These are phyloP conservation scores for Drechslerella stenobrocha DNA, from an alignment of 2,329 filamentous ascomycete species.

Conservation along the genomic window DNA sequence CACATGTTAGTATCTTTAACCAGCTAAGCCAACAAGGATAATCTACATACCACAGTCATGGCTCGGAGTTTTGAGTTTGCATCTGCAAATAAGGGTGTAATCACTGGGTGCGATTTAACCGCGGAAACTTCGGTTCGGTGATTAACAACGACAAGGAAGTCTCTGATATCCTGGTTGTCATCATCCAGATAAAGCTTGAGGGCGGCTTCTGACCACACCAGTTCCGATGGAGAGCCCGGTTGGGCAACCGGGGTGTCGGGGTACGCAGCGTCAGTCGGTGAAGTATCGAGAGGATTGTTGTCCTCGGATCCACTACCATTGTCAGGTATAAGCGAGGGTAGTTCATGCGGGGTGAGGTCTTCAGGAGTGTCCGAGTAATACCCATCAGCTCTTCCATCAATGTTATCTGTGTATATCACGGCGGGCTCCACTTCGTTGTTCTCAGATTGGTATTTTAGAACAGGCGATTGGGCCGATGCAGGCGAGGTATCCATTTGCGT, in stretches of 20 bases:
- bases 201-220: slow-evolving; percentile 82
- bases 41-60: slow-evolving; percentile 70
- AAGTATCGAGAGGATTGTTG: slow-evolving; percentile 48
- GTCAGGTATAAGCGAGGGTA: slow-evolving; percentile 49
- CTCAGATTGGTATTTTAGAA: slow-evolving; percentile 12
- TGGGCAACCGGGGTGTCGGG: slow-evolving; percentile 62
- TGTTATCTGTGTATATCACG: slow-evolving; percentile 30
- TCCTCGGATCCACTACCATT: slow-evolving; percentile 49
- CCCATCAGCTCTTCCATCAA: slow-evolving; percentile 48
- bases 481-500: slow-evolving; percentile 24
- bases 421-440: slow-evolving; percentile 26
- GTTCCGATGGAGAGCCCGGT: slow-evolving; percentile 63
- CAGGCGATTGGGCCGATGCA: slow-evolving; percentile 24
- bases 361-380: slow-evolving; percentile 49
- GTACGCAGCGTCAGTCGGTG: slow-evolving; percentile 54
- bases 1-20: neutral
- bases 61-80: slow-evolving; percentile 83
- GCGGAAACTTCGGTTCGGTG: slow-evolving; percentile 83
- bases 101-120: slow-evolving; percentile 81
- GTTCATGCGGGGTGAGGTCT: slow-evolving; percentile 49
- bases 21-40: neutral
- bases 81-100: slow-evolving; percentile 77
- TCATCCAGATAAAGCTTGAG: slow-evolving; percentile 90
- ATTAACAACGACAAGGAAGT: slow-evolving; percentile 87
- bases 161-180: slow-evolving; percentile 77